Conservation (phyloP, 176 grass and related monocot species). For the Canna indica region DNA sequence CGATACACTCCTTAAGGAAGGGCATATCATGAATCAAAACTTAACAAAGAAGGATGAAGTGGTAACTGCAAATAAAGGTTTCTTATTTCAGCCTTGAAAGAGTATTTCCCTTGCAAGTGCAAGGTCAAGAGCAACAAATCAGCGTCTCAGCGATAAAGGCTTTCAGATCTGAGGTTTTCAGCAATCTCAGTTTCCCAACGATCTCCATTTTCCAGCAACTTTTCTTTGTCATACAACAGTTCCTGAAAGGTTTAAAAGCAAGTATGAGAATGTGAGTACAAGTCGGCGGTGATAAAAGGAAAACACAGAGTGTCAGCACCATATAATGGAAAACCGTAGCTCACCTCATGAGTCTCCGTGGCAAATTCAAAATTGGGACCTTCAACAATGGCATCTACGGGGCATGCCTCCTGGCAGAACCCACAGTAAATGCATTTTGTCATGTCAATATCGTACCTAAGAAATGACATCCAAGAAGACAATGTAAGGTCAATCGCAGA, state of each 20-base stretch:
- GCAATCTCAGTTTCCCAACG: constrained; percentile 97
- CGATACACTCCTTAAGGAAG: too few relatives aligned
- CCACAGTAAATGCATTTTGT: constrained; percentile 99
- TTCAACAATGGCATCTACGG: constrained; percentile 97
- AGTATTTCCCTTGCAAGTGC: too few relatives aligned
- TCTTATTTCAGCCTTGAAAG: too few relatives aligned
- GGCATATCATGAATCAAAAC: too few relatives aligned
- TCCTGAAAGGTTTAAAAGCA: constrained; percentile 38
- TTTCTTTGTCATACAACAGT: constrained; percentile 98
- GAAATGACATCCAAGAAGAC: not conserved
- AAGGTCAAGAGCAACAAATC: not conserved
- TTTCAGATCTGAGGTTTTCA: constrained; percentile 78
- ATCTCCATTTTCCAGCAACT: constrained; percentile 87
- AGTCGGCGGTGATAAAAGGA: not conserved
- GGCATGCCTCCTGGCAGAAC: constrained; percentile 97
- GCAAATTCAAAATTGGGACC: constrained; percentile 98
- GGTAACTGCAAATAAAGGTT: too few relatives aligned
- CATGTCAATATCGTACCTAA: constrained; percentile 97
- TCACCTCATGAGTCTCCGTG: constrained; percentile 94
- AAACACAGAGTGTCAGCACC: not conserved
- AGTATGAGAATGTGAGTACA: not conserved
- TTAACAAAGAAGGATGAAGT: too few relatives aligned
- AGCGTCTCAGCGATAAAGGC: constrained; percentile 64
- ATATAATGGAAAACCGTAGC: not conserved
- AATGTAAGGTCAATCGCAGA: not conserved